Base-by-base conservation (phyloP, 2,329 filamentous ascomycete species). In the Spiromastix sp. region DNA sequence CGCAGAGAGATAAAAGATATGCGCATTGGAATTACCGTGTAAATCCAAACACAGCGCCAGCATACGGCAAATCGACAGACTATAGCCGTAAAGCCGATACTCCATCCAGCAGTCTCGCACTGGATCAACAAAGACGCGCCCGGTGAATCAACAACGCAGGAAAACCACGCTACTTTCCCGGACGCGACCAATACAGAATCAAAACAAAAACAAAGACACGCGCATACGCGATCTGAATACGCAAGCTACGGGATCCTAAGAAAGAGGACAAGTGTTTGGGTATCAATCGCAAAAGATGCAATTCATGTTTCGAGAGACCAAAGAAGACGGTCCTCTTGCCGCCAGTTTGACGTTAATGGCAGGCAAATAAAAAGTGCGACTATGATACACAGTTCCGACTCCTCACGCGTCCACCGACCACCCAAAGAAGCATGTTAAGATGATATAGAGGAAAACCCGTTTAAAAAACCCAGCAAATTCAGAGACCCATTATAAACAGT, bases 401-500 rank as follows among this genome's bases (percentile, higher is more conserved):
- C 21, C 21, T 31, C 35, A 30, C 34, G 32, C 22, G 28, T 29
- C 36, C 32, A 39, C 36, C 32, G 30, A 41, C 34, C 27, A 32
- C 32, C 29, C 24, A 37, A 19, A 13, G 20, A 34, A 34, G 18
- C 12, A 10, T 9, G 26, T 25, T 25, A 33, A 13, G 32, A n/a
- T n/a, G n/a, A n/a, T n/a, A n/a, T n/a, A n/a, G n/a, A 28, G n/a
- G 7, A 24, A 24, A n/a, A 24, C 21, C 21, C 21, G 21, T 24
- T 24, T 24, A 24, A 24, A 24, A 39, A 40, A 38, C 34, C 40
- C 38, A 38, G 31, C 30, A 32, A 41, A 20, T 10, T 10, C 12
- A 24, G 26, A 41, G 34, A 30, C 34, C 34, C 39, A 15, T 37
- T n/a, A 25, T 28, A 34, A 25, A 18, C n/a, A 7, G 21, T 24